Conservation (phyloP, 768 basidiomycete species). For the Gelatoporia subvermispora region DNA sequence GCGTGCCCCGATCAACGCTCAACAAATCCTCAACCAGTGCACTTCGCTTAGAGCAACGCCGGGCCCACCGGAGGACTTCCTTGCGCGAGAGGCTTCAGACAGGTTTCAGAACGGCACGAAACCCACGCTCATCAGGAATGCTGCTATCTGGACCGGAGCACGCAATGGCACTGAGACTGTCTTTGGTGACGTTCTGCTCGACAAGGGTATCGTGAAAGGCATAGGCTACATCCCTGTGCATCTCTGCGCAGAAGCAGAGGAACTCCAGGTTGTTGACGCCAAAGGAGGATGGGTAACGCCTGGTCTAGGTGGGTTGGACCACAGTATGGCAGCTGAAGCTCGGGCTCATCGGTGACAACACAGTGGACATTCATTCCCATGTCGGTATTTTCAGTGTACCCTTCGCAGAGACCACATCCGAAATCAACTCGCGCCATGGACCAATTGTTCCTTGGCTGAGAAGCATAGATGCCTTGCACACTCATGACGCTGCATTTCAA, state of each 20-base stretch:
- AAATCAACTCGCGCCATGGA: slow-evolving; percentile 58
- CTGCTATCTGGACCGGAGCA: slow-evolving; percentile 59
- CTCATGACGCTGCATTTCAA: slow-evolving; percentile 71
- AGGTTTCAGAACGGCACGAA: slow-evolving; percentile 62
- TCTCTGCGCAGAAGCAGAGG: slow-evolving; percentile 28
- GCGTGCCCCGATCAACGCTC: slow-evolving; percentile 18
- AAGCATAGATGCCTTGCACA: slow-evolving; percentile 81
- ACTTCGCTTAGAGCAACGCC: slow-evolving; percentile 22
- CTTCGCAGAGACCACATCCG: slow-evolving; percentile 34
- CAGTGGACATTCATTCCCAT: slow-evolving; percentile 55
- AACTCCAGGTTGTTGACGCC: slow-evolving; percentile 54
- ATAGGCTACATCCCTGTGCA: slow-evolving; percentile 48
- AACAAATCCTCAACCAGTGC: slow-evolving; percentile 27
- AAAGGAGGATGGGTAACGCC: slow-evolving; percentile 64
- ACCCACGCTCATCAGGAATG: slow-evolving; percentile 69
- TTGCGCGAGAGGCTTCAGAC: slow-evolving; percentile 42
- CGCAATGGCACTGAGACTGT: slow-evolving; percentile 52
- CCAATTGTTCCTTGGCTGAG: slow-evolving; percentile 76
- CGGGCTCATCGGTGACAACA: neutral
- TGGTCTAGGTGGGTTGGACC: slow-evolving; percentile 46
- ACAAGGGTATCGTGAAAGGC: slow-evolving; percentile 57
- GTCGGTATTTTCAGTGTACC: slow-evolving; percentile 70
- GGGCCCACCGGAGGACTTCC: slow-evolving; percentile 27
- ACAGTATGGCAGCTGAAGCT: too few relatives aligned
- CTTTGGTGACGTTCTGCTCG: slow-evolving; percentile 61